phyloP scores from a whole-genome alignment of 176 grass and related monocot genomes.

The Triticum dicoccoides region DNA sequence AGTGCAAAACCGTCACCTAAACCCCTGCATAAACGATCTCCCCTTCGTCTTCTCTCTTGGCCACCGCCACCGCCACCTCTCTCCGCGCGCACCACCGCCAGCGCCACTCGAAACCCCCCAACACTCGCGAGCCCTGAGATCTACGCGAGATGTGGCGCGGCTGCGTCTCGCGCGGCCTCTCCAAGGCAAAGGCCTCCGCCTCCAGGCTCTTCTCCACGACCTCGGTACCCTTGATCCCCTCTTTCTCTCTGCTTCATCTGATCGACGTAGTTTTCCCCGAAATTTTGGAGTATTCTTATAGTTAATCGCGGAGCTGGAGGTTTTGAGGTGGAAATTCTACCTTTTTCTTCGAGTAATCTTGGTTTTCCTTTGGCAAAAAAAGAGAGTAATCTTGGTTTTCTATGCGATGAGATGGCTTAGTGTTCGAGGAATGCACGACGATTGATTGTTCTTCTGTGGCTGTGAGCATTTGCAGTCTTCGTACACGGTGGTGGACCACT shows the following conservation, averaged over 20 bases:
- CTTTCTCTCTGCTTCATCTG: neutral
- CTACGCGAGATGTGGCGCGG: constrained; percentile 69
- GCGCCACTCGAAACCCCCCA: neutral
- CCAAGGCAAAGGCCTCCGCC: constrained; percentile 41
- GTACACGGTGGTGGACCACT: constrained; percentile 84
- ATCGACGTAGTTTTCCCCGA: neutral
- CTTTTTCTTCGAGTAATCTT: neutral
- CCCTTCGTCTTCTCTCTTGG: constrained; percentile 1
- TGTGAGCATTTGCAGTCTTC: constrained; percentile 44
- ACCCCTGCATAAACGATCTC: constrained; percentile 29
- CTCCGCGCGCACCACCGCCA: neutral
- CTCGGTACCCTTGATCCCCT: constrained; percentile 39
- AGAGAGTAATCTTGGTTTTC: no score
- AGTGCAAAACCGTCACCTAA: constrained; percentile 23
- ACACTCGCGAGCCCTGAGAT: constrained; percentile 20
- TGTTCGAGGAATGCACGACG: neutral
- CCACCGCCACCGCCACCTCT: neutral
- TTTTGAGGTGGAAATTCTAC: neutral
- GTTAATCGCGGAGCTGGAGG: neutral
- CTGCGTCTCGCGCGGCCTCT: constrained; percentile 73
- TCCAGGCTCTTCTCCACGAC: constrained; percentile 53
- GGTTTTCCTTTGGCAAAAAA: no score
- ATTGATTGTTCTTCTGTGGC: constrained; percentile 2
- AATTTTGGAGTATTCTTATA: neutral
- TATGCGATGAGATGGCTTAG: neutral